Base-by-base conservation (phyloP, 225 moss, liverwort and hornwort genomes). In the Neckera pumila region DNA sequence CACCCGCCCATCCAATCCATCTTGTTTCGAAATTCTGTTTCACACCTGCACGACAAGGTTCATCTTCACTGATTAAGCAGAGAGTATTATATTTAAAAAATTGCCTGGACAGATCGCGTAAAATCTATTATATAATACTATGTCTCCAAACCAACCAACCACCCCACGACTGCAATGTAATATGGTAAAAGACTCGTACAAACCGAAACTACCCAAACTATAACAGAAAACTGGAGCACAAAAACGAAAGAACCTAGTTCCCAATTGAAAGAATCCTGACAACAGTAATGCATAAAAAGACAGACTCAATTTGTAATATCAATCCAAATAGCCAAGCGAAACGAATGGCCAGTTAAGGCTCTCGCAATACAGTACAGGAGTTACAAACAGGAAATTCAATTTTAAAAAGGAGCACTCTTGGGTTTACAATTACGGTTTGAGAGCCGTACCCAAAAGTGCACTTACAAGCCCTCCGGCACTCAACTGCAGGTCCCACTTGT, bases 1-100 rank as follows among this genome's bases (percentile, higher is more conserved):
- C 96, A n/a, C 98, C 98, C 62, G 98, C 97, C 98, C 98, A 98
- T 70, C 98, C 98, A 69, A 98, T 98, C 98, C 98, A 98, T 89
- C 96, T 90, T 67, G 98, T 98, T 91, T 98, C 98, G 77, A 98
- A 98, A 91, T 96, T 95, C 87, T 97, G 97, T 78, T 97, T 98
- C 85, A 98, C 98, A 80, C 94, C 94, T 94, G 93, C 90, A 90
- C 72, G 61, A 76, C 80, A 88, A 88, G 43, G 42, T 76, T 78
- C 56, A 61, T 66, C 78, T 47, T 85, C 51, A 81, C 56, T 62
- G 54, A 80, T 59, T 49, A 75, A 67, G 53, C 82, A 63, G 51
- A 66, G 30, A 58, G 12, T 64, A 19, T 42, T 85, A 25, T 59
- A 57, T 38, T 36, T 20, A 26, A 30, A 53, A 27, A 40, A 33